Conservation (phyloP, 257 asterid genomes). For the Oldenlandia corymbosa region DNA sequence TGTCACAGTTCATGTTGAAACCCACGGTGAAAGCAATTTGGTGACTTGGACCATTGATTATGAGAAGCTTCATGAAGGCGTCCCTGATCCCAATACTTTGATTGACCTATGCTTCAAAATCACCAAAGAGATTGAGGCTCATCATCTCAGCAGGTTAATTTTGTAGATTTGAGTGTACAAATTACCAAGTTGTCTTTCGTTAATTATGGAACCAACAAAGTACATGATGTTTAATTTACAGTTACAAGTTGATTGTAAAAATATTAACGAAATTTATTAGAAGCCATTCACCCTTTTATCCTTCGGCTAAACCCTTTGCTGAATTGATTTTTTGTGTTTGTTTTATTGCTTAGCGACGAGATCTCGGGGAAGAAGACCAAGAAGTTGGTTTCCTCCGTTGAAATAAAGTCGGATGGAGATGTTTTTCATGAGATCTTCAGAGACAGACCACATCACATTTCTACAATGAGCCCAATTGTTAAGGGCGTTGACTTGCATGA, state of each 20-base stretch:
- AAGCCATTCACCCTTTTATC: not conserved
- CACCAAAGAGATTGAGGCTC: too few species aligned
- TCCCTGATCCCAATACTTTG: not conserved
- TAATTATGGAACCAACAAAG: too few species aligned
- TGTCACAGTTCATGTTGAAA: not conserved
- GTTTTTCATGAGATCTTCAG: conserved; percentile 5
- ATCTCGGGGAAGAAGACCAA: not conserved
- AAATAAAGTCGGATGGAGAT: conserved; percentile 2
- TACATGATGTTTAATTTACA: too few species aligned
- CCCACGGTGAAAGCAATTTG: not conserved
- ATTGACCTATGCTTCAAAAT: not conserved
- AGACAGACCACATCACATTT: not conserved
- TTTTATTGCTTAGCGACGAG: not conserved
- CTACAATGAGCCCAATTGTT: not conserved
- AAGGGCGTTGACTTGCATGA: not conserved
- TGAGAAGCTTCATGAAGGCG: not conserved
- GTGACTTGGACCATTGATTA: not conserved
- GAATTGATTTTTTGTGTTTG: too few species aligned
- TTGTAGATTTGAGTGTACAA: too few species aligned
- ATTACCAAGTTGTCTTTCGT: too few species aligned
- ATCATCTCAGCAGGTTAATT: too few species aligned
- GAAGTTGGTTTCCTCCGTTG: not conserved
- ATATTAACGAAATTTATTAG: too few species aligned
- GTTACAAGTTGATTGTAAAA: not conserved
- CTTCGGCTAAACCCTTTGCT: too few species aligned